Conservation (phyloP, 495 filamentous ascomycete genomes). For the Talaromyces ruber region DNA sequence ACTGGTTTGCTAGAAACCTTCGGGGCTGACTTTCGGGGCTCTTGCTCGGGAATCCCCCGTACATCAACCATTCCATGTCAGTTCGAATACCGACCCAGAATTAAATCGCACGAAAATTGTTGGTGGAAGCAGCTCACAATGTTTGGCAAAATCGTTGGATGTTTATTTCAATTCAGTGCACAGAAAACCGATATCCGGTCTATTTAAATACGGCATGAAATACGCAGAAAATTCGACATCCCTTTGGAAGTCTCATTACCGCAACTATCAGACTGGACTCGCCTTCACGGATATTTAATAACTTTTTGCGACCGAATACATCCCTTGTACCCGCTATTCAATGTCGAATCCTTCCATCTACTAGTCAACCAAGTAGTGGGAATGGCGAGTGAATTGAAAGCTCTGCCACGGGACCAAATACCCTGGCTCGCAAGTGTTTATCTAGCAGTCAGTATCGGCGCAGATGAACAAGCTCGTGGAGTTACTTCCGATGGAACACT, state of each 20-base stretch:
- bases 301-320: neutral
- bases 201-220: slow-evolving; percentile 4
- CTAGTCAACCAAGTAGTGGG: neutral
- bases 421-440: slow-evolving; percentile 4
- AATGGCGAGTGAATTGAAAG: neutral
- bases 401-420: neutral
- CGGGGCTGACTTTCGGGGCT: neutral
- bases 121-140: slow-evolving; percentile 1
- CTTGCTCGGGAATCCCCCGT: neutral
- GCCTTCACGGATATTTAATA: neutral
- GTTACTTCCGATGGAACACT: neutral
- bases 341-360: neutral
- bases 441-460: neutral
- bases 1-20: neutral
- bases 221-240: slow-evolving; percentile 1
- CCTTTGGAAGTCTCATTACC: slow-evolving; percentile 2
- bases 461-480: neutral
- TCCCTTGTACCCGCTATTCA: neutral
- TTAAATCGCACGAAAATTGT: slow-evolving; percentile 2
- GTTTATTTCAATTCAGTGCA: slow-evolving; percentile 1
- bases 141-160: slow-evolving; percentile 2
- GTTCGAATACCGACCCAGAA: neutral
- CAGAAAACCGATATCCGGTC: neutral
- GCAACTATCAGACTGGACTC: neutral
- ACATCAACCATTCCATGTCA: slow-evolving; percentile 5